These are phyloP conservation scores for Candida koratica DNA, from an alignment of 805 yeast species.

Conservation along the genomic window DNA sequence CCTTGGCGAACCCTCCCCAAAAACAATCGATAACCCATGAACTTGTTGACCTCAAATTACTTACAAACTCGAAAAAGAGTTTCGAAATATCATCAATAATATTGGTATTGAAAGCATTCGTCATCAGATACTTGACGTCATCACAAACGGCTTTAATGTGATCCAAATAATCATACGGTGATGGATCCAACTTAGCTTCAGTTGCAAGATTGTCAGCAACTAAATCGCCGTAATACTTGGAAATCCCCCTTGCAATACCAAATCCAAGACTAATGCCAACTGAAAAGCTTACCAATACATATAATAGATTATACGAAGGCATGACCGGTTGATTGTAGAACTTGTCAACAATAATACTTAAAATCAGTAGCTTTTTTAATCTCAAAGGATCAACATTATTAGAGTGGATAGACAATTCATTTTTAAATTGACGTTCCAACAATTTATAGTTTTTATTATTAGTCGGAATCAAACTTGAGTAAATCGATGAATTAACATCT, in stretches of 20 bases:
- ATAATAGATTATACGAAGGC: slow-evolving; percentile 23
- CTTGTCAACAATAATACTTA: slow-evolving; percentile 5
- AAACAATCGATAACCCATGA: slow-evolving; percentile 19
- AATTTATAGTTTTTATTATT: slow-evolving; percentile 25
- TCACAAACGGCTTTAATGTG: background rate
- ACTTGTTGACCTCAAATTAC: slow-evolving; percentile 11
- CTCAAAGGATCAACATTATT: slow-evolving; percentile 13
- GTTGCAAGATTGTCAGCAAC: background rate
- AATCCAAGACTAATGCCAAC: slow-evolving; percentile 37
- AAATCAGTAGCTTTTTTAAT: slow-evolving; percentile 9
- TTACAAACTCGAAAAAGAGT: slow-evolving; percentile 5
- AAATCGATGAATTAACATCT: slow-evolving; percentile 12
- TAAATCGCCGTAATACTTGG: slow-evolving; percentile 9
- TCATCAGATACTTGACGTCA: background rate
- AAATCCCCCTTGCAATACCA: slow-evolving; percentile 24
- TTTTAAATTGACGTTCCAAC: slow-evolving; percentile 26
- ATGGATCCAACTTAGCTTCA: slow-evolving; percentile 4
- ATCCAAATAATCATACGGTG: slow-evolving; percentile 5
- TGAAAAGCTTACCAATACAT: slow-evolving; percentile 32
- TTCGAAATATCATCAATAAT: slow-evolving; percentile 10
- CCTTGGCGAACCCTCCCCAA: slow-evolving; percentile 25
- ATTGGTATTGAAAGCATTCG: background rate
- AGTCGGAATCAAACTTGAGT: slow-evolving; percentile 22
- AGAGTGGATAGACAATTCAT: slow-evolving; percentile 22
- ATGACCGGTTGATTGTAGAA: slow-evolving; percentile 8